Conservation (phyloP, 139 green algal genomes). For the Haematococcus lacustris region DNA sequence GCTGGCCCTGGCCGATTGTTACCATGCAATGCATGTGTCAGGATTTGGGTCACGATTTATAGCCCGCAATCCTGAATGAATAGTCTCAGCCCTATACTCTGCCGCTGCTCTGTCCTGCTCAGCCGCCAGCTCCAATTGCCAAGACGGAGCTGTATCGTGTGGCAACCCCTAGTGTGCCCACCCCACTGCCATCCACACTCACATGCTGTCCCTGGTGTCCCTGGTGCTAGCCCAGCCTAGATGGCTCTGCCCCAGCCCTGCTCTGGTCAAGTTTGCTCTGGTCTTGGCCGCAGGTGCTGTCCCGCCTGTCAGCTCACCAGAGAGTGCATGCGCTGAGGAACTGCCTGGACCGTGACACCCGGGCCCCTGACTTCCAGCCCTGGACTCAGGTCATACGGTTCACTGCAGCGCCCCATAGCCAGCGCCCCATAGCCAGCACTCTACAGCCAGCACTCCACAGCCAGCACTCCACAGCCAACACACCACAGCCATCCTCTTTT, state of each 20-base stretch:
- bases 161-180: not conserved
- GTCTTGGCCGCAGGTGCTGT: constrained; percentile 25
- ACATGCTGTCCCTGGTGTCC: not conserved
- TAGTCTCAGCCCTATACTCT: not conserved
- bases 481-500: too few relatives aligned
- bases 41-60: not conserved
- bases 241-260: not conserved
- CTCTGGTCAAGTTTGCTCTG: not conserved
- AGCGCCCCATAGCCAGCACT: too few relatives aligned
- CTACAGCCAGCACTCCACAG: too few relatives aligned
- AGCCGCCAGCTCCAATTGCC: too few relatives aligned
- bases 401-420: not conserved
- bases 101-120: not conserved
- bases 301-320: constrained; percentile 29
- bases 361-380: constrained; percentile 25
- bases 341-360: constrained; percentile 33
- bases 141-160: too few relatives aligned
- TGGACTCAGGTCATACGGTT: constrained; percentile 30
- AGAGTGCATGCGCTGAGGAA: constrained; percentile 37
- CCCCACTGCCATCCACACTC: not conserved
- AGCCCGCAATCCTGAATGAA: not conserved
- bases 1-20: too few relatives aligned
- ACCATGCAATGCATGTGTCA: too few relatives aligned
- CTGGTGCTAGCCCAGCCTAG: not conserved
- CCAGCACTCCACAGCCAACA: too few relatives aligned